These are phyloP conservation scores for Geotrichum fermentans DNA, from an alignment of 1,139 yeast genomes.

Conservation along the genomic window DNA sequence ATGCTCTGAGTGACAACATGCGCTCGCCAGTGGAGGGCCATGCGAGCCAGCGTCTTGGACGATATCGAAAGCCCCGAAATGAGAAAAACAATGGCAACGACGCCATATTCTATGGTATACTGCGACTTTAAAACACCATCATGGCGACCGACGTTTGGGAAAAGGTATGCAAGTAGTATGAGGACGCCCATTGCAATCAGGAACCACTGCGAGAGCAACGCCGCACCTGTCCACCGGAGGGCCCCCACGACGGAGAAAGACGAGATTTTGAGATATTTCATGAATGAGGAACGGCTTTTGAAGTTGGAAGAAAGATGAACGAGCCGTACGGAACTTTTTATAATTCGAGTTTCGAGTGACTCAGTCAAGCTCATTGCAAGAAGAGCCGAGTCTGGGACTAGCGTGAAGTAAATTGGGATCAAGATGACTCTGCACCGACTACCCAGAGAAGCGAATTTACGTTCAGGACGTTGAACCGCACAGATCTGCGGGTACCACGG, in stretches of 20 bases:
- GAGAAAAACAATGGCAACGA: slow-evolving; percentile 78
- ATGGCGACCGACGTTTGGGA: slow-evolving; percentile 76
- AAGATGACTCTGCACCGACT: no score
- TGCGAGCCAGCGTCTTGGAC: slow-evolving; percentile 53
- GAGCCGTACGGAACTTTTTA: no score
- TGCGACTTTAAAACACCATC: slow-evolving; percentile 74
- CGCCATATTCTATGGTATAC: slow-evolving; percentile 76
- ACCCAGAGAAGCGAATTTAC: no score
- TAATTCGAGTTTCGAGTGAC: no score
- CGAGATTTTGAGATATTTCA: not conserved
- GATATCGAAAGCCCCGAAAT: slow-evolving; percentile 76
- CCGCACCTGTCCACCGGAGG: not conserved
- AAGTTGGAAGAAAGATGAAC: no score
- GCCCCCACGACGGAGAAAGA: not conserved
- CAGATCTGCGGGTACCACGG: not conserved
- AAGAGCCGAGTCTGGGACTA: no score
- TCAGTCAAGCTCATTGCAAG: no score
- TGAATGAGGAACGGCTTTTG: not conserved
- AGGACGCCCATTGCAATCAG: slow-evolving; percentile 65
- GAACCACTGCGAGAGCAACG: slow-evolving; percentile 53
- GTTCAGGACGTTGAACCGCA: not conserved
- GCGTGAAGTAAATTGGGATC: no score
- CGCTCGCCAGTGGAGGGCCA: slow-evolving; percentile 73
- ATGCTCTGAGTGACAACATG: slow-evolving; percentile 64
- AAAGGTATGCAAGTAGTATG: slow-evolving; percentile 68